Evolutionary conservation across 2,329 filamentous ascomycete genomes (phyloP).

Genomic region (Aspergillus oerlinghausenensis): DNA sequence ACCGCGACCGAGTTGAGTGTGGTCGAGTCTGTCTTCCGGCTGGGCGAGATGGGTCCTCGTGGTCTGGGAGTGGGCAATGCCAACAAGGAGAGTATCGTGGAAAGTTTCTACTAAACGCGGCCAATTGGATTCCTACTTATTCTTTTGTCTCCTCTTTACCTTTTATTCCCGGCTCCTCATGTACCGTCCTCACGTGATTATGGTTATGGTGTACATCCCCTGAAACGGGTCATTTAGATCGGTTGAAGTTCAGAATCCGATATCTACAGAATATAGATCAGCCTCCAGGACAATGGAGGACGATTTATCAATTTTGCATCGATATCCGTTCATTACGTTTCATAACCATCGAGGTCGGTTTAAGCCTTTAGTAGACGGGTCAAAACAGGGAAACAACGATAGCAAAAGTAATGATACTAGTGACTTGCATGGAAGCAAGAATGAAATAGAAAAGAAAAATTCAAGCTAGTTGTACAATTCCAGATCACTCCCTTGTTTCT

Average conservation of each 20-base stretch:
- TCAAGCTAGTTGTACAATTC: neutral
- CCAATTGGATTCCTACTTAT: neutral
- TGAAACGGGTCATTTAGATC: neutral
- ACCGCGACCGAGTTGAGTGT: conserved; percentile 97
- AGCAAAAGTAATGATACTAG: neutral
- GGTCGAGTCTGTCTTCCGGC: conserved; percentile 89
- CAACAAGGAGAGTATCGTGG: conserved; percentile 97
- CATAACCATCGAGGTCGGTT: neutral
- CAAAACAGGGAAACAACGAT: neutral
- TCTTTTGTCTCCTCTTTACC: neutral
- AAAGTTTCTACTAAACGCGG: conserved; percentile 82
- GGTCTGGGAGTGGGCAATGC: conserved; percentile 52
- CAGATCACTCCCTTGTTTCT: neutral
- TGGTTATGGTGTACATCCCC: neutral
- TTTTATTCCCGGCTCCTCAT: conserved; percentile 1
- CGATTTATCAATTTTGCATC: neutral
- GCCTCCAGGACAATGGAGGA: neutral
- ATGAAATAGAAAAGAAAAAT: neutral
- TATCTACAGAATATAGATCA: neutral
- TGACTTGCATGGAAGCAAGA: neutral
- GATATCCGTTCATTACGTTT: neutral
- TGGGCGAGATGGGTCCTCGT: conserved; percentile 71
- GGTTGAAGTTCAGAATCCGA: neutral
- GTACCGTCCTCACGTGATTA: neutral
- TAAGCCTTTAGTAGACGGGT: neutral